A percentile compares a stretch with the other conserved stretches of the same genome.
phyloP scores from a whole-genome alignment of 2,329 filamentous ascomycete genomes.

The Magnaporthiopsis incrustans region DNA sequence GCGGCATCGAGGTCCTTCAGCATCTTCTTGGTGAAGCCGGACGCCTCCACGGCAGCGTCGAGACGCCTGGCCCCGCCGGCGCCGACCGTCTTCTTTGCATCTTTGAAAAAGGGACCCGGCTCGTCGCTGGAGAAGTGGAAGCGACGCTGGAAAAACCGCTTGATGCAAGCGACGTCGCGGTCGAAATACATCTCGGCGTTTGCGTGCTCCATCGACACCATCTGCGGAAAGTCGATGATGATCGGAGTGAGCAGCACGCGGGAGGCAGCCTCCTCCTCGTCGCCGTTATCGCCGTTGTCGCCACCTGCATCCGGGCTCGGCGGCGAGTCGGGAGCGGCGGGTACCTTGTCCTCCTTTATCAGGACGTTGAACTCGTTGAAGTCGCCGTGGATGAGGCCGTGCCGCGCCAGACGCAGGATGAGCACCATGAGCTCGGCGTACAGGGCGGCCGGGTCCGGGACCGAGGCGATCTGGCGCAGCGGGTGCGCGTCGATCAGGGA shows the following conservation, averaged over 20 bases:
- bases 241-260: conserved; percentile 58
- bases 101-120: conserved; percentile 76
- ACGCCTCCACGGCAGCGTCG: conserved; percentile 84
- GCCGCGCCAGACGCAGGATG: conserved; percentile 73
- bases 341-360: conserved; percentile 62
- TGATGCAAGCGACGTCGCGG: conserved; percentile 90
- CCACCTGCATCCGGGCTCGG: conserved; percentile 4
- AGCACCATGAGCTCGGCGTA: conserved; percentile 88
- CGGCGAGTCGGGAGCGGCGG: conserved; percentile 9
- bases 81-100: conserved; percentile 68
- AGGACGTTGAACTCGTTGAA: conserved; percentile 99
- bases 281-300: conserved; percentile 10
- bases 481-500: conserved; percentile 86
- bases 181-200: conserved; percentile 98
- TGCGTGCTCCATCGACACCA: conserved; percentile 87
- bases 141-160: conserved; percentile 82
- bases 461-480: conserved; percentile 74
- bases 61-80: conserved; percentile 60
- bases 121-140: conserved; percentile 82
- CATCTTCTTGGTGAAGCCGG: conserved; percentile 96
- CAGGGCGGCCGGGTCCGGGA: conserved; percentile 75
- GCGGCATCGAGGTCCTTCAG: conserved; percentile 87
- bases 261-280: conserved; percentile 5
- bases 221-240: conserved; percentile 96
- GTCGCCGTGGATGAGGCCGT: conserved; percentile 92